Evolutionary conservation across 2,329 filamentous ascomycete genomes (phyloP), one percentile per base, ranked within the genome.

Genomic region (Mariannaea elegans): DNA sequence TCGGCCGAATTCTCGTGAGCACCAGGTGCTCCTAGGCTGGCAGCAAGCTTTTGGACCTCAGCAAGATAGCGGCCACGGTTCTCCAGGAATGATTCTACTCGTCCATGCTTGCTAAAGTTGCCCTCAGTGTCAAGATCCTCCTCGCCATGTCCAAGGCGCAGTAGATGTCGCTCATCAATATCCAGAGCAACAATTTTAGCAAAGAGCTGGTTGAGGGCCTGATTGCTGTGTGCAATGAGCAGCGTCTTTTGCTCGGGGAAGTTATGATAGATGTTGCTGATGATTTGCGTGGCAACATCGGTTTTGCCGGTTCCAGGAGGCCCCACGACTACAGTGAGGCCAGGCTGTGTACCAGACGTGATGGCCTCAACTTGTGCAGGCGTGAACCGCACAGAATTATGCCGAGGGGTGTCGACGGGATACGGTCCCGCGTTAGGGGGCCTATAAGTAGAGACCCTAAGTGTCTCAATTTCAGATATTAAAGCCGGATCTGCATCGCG

Each of bases 231-330:
- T 4, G 95, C 95, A 64, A 99, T 88, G 38, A 99, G 86, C 16
- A 99, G 81, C 1, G 95, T 99, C 68, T 93, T 90, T 76, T 99
- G 93, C 64, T 90, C 84, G 7, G 95, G 94, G 74, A 97, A 99
- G 77, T 98, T 97, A 81, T 98, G 94, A 73, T 99, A 99, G 68
- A 99, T 91, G 75, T 98, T 97, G 80, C 92, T 97, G 78, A 99
- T 99, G 74, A 98, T 96, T 76, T 99, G 95, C 4, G 94, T 97
- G 46, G 93, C 94, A 52, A 99, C 95, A 77, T 99, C 95, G n/a
- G 95, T 99, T 81, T 99, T 99, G 63, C 96, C 95, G 7, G 95
- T 99, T 54, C 95, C 95, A 7, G 95, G 95, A 53, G 95, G 95
- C 1, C 95, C 95, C 63, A 99, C 92, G 67, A 99, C 90, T 46